Conservation (phyloP, 352 stramenopile species). For the Thraustotheca clavata region DNA sequence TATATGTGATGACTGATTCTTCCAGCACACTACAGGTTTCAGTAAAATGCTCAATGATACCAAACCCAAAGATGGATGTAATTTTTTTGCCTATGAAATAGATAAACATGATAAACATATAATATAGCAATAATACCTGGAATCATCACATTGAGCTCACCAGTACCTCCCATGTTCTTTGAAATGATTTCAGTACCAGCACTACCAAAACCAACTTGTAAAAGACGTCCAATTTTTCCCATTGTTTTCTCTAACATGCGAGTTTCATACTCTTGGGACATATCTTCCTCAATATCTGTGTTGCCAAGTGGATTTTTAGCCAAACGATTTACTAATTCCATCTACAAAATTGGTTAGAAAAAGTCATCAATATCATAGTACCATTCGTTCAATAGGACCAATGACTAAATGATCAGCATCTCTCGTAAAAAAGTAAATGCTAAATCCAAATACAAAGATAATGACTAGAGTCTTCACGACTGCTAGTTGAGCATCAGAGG, state of each 20-base stretch:
- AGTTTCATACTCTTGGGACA: conserved; percentile 89
- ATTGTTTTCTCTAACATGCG: conserved; percentile 94
- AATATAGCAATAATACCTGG: conserved; percentile 31
- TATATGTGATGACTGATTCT: conserved; percentile 95
- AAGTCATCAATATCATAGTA: conserved; percentile 64
- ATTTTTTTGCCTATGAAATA: conserved; percentile 89
- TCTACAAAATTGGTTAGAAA: conserved; percentile 33
- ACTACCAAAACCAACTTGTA: conserved; percentile 96
- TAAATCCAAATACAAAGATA: conserved; percentile 86
- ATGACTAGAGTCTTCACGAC: conserved; percentile 85
- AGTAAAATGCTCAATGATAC: conserved; percentile 95
- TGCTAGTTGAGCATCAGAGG: conserved; percentile 43
- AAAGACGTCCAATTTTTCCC: conserved; percentile 88
- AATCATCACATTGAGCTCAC: conserved; percentile 95
- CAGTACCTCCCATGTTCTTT: conserved; percentile 92
- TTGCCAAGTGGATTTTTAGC: conserved; percentile 64
- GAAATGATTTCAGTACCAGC: conserved; percentile 97
- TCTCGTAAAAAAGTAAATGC: conserved; percentile 88
- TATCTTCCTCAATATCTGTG: conserved; percentile 17
- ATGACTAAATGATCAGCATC: conserved; percentile 95
- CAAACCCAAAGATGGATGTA: conserved; percentile 94
- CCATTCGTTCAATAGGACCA: conserved; percentile 94
- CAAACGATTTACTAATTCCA: conserved; percentile 43
- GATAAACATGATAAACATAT: not conserved
- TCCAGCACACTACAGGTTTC: conserved; percentile 88